Evolutionary conservation across 495 filamentous ascomycete genomes (phyloP).

Genomic region (Bathelium albidoporum): DNA sequence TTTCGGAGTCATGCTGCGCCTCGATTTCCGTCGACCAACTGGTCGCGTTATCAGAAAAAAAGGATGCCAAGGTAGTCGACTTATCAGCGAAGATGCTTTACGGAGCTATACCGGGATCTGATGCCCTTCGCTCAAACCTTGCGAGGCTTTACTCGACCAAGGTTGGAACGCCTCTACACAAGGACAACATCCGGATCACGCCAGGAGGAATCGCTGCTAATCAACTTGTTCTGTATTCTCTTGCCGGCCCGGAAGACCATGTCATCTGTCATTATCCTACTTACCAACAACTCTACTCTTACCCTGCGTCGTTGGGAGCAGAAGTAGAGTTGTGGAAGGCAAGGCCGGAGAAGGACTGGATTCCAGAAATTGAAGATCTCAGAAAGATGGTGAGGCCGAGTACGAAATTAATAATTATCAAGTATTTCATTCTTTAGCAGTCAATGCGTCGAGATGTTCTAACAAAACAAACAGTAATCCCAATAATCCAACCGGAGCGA

Average conservation of each 20-base stretch:
- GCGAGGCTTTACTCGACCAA: conserved; percentile 54
- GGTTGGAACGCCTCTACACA: conserved; percentile 38
- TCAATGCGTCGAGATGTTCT: neutral
- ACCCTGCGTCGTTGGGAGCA: conserved; percentile 68
- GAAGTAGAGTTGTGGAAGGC: conserved; percentile 75
- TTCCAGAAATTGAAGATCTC: conserved; percentile 58
- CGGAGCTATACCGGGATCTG: conserved; percentile 60
- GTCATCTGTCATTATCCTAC: conserved; percentile 84
- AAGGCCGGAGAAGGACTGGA: conserved; percentile 52
- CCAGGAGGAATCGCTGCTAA: conserved; percentile 80
- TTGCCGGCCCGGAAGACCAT: conserved; percentile 73
- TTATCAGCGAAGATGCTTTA: conserved; percentile 51
- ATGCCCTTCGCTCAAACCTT: conserved; percentile 51
- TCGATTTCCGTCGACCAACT: conserved; percentile 72
- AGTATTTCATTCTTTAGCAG: conserved; percentile 31
- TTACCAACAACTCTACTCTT: conserved; percentile 77
- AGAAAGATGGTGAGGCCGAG: conserved; percentile 57
- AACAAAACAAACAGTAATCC: conserved; percentile 54
- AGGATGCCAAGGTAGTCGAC: conserved; percentile 26
- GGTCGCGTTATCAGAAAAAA: conserved; percentile 45
- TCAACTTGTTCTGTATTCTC: conserved; percentile 61
- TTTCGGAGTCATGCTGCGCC: conserved; percentile 78
- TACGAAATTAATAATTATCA: conserved; percentile 64
- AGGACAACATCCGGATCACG: conserved; percentile 65
- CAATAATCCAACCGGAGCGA: conserved; percentile 76